phyloP scores from a whole-genome alignment of 768 basidiomycete genomes.

The Trichaptum fuscoviolaceum region DNA sequence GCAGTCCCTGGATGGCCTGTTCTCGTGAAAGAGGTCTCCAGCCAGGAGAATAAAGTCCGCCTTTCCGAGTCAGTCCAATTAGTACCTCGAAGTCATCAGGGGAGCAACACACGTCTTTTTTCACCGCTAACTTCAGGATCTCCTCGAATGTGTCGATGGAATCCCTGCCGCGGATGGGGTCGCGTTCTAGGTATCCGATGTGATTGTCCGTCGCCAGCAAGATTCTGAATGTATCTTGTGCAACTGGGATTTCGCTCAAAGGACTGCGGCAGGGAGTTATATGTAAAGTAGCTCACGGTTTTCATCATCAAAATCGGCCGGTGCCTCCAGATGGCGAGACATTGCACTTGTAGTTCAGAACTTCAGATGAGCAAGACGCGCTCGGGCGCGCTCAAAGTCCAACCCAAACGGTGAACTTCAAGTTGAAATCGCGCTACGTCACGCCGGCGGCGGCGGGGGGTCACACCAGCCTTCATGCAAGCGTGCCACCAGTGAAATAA shows the following conservation, averaged over 20 bases:
- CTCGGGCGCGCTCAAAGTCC: no score
- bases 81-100: not conserved
- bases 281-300: not conserved
- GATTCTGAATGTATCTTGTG: conserved; percentile 69
- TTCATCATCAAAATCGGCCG: not conserved
- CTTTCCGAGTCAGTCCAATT: conserved; percentile 31
- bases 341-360: not conserved
- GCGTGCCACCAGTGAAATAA: no score
- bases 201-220: conserved; percentile 95
- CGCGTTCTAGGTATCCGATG: conserved; percentile 91
- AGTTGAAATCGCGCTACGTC: not conserved
- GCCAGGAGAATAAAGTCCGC: conserved; percentile 95
- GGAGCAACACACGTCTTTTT: conserved; percentile 64
- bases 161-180: conserved; percentile 91
- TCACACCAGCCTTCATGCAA: no score
- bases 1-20: conserved; percentile 86
- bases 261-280: not conserved
- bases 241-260: not conserved
- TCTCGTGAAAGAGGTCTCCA: conserved; percentile 97
- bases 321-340: not conserved
- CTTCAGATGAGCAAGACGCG: not conserved
- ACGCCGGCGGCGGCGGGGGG: not conserved
- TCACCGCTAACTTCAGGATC: conserved; percentile 86
- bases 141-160: conserved; percentile 94
- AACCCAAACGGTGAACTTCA: no score